These are phyloP conservation scores for Aspergillus sp. DNA, from an alignment of 2,329 filamentous ascomycete genomes.

Conservation along the genomic window DNA sequence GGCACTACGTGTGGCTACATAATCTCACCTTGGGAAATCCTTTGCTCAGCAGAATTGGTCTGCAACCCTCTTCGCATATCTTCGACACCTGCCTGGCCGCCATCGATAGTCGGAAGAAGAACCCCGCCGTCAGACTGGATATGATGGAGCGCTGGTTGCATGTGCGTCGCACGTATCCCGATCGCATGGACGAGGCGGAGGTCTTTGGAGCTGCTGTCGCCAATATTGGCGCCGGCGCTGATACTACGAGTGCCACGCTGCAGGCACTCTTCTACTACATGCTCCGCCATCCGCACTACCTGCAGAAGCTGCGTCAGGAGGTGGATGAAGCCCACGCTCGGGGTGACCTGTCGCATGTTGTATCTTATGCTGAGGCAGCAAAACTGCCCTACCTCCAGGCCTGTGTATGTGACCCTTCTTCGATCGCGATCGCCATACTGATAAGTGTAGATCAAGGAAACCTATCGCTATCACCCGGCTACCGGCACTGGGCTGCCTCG, in stretches of 20 bases:
- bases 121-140: conserved; percentile 34
- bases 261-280: conserved; percentile 43
- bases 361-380: conserved; percentile 31
- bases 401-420: conserved; percentile 26
- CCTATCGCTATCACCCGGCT: conserved; percentile 38
- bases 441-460: conserved; percentile 38
- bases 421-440: not conserved
- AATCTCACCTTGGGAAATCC: conserved; percentile 42
- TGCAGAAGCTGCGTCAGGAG: conserved; percentile 23
- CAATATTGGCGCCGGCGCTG: conserved; percentile 42
- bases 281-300: conserved; percentile 27
- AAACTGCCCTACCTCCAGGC: conserved; percentile 41
- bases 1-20: conserved; percentile 40
- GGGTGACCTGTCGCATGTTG: conserved; percentile 23
- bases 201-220: conserved; percentile 37
- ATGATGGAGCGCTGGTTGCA: conserved; percentile 43
- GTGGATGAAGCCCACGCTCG: conserved; percentile 25
- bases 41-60: conserved; percentile 36
- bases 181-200: conserved; percentile 37
- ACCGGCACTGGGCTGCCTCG: conserved; percentile 34
- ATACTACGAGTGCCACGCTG: conserved; percentile 40
- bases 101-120: conserved; percentile 36
- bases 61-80: conserved; percentile 42
- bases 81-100: conserved; percentile 40
- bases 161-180: conserved; percentile 34